Percentiles rank a stretch among this genome's conserved stretches.
These are phyloP conservation scores for Vanrija sp. DNA, from an alignment of 1,284 basidiomycete genomes.

Conservation along the genomic window DNA sequence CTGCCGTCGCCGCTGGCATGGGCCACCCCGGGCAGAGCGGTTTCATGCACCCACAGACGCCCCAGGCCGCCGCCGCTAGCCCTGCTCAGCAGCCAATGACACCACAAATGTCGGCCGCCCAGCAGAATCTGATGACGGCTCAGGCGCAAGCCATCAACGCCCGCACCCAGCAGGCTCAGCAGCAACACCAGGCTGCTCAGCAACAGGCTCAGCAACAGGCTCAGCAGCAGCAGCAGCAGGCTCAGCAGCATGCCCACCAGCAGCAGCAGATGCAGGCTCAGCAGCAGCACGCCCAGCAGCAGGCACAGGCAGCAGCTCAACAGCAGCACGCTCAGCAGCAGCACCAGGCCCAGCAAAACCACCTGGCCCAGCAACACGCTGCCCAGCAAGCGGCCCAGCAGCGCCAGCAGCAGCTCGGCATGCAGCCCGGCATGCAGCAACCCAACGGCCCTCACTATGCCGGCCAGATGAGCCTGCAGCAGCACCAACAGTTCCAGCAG, in stretches of 20 bases:
- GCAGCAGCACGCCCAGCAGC: constrained; percentile 10
- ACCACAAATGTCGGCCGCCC: constrained; percentile 17
- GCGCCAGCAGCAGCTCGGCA: constrained; percentile 7
- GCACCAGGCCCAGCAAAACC: constrained; percentile 18
- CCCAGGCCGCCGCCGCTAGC: constrained; percentile 12
- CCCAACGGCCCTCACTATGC: constrained; percentile 17
- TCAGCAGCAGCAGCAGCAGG: constrained; percentile 15
- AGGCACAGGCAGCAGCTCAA: constrained; percentile 17
- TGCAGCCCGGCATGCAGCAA: constrained; percentile 12
- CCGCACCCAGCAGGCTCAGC: constrained; percentile 11
- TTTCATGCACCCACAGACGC: constrained; percentile 18
- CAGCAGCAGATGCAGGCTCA: constrained; percentile 11
- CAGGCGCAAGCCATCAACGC: constrained; percentile 13
- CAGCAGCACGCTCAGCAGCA: constrained; percentile 18
- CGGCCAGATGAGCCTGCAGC: constrained; percentile 7
- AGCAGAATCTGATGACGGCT: constrained; percentile 10
- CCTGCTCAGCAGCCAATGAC: constrained; percentile 22
- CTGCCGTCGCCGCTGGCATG: constrained; percentile 11
- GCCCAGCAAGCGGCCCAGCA: constrained; percentile 8
- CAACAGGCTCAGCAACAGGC: constrained; percentile 13
- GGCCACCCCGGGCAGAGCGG: constrained; percentile 6
- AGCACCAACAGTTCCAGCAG: constrained; percentile 1
- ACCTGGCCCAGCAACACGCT: constrained; percentile 17
- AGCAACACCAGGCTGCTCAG: constrained; percentile 15
- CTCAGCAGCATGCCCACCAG: constrained; percentile 11